Evolutionary conservation across 2,329 filamentous ascomycete species (phyloP), one percentile per base, ranked within the genome.

Genomic region (Tothia fuscella): DNA sequence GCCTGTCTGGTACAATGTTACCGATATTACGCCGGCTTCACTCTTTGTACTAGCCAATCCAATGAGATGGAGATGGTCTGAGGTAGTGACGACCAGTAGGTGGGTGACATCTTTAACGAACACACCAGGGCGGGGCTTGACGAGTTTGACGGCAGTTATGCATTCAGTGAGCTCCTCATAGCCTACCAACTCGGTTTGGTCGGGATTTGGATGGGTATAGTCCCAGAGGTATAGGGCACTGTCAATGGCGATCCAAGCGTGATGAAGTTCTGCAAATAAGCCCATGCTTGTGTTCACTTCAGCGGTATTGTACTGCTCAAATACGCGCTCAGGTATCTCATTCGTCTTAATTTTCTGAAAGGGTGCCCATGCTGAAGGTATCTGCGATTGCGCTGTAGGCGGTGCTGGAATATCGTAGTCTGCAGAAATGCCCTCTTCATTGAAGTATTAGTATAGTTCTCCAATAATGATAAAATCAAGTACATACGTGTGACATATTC

Each of bases 191-290:
- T 94, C 84, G 4, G 89, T 81, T 32, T 95, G 71, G 56, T 94
- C 84, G 4, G 89, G 86, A 51, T 89, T 85, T n/a, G 84, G 78
- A 57, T 86, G 76, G 5, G 87, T 94, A 60, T 95, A 98, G 62
- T 98, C 89, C 93, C 93, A 98, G 13, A 98, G 71, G 58, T 95
- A 98, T 33, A 98, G 70, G 47, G 85, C 84, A 64, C 93, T 95
- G 65, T 98, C 91, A 57, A 98, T 91, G 19, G 84, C 78, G 42
- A 94, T 83, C 83, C 88, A 98, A 22, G 89, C 91, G 61, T 96
- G 87, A 54, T 89, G 88, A 54, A 98, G 73, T 61, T 93, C 84
- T 14, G 91, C 84, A 60, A 98, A 96, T 25, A 98, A 68, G 7
- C 93, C 93, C 82, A 98, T 93, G 54, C 78, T 76, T n/a, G 88